Percentiles rank a stretch among this genome's conserved stretches.
These are phyloP conservation scores for Kalmanozyma brasiliensis DNA, from an alignment of 1,284 basidiomycete genomes.

Conservation along the genomic window DNA sequence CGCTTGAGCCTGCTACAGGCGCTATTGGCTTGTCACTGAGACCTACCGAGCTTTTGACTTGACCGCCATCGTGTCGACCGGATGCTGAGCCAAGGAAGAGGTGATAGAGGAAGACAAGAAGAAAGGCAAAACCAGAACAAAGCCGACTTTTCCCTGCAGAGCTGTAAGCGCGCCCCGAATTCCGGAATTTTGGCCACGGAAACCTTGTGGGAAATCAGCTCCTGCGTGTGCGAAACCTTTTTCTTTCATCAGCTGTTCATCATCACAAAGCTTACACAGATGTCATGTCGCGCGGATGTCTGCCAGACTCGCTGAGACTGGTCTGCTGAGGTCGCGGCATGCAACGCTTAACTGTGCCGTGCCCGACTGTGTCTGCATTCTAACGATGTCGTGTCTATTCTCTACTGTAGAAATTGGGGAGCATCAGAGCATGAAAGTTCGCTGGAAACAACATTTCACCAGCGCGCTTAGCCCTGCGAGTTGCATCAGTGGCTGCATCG, in stretches of 20 bases:
- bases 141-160: constrained; percentile 14
- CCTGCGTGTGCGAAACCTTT: too few species aligned
- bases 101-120: background rate
- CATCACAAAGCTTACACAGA: too few species aligned
- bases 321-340: too few species aligned
- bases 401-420: background rate
- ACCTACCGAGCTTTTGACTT: constrained; percentile 64
- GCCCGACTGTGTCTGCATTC: too few species aligned
- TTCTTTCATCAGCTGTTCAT: too few species aligned
- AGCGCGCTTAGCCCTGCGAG: constrained; percentile 6
- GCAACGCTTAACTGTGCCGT: too few species aligned
- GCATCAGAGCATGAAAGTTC: constrained; percentile 16
- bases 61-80: constrained; percentile 52
- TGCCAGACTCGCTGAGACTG: too few species aligned
- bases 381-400: background rate
- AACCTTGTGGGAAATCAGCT: too few species aligned
- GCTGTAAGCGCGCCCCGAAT: constrained; percentile 4
- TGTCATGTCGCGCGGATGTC: too few species aligned
- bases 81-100: background rate
- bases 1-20: too few species aligned
- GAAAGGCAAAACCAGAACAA: constrained; percentile 3
- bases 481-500: background rate
- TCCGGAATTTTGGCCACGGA: background rate
- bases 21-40: background rate
- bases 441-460: constrained; percentile 33